A percentile compares a stretch with the other conserved stretches of the same genome.
Evolutionary conservation across 1,139 yeast genomes (phyloP).

Genomic region (Kodamaea sp.): DNA sequence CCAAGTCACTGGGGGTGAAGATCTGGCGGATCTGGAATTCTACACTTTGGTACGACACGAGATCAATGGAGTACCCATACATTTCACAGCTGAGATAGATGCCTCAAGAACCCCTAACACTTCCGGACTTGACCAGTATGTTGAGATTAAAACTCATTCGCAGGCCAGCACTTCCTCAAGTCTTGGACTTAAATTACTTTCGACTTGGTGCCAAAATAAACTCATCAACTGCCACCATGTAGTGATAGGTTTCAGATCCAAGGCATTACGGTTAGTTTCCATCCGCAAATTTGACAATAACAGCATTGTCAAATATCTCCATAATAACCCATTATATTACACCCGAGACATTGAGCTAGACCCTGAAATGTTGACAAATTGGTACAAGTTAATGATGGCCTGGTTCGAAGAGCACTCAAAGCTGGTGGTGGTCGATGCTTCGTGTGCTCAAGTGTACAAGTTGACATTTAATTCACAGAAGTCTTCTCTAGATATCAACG

Average conservation of each 20-base stretch:
- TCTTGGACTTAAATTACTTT: slow-evolving; percentile 16
- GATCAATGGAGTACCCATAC: slow-evolving; percentile 14
- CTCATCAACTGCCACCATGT: slow-evolving; percentile 20
- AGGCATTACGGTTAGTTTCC: slow-evolving; percentile 19
- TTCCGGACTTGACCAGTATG: slow-evolving; percentile 16
- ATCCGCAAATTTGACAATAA: slow-evolving; percentile 19
- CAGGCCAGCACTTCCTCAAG: slow-evolving; percentile 15
- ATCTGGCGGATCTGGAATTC: slow-evolving; percentile 8
- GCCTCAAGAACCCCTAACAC: slow-evolving; percentile 12
- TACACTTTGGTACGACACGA: slow-evolving; percentile 20
- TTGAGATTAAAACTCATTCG: slow-evolving; percentile 24
- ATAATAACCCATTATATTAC: slow-evolving; percentile 13
- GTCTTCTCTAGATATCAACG: too few relatives aligned
- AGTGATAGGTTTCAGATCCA: slow-evolving; percentile 23
- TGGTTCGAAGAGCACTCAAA: background rate
- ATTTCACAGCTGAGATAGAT: slow-evolving; percentile 29
- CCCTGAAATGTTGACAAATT: slow-evolving; percentile 16
- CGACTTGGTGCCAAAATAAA: slow-evolving; percentile 26
- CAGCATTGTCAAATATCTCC: slow-evolving; percentile 16
- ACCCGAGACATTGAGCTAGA: slow-evolving; percentile 10
- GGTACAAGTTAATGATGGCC: slow-evolving; percentile 19
- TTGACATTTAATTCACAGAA: too few relatives aligned
- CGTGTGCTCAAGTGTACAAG: too few relatives aligned
- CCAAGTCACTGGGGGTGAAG: slow-evolving; percentile 16
- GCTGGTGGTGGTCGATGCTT: background rate